phyloP scores from a whole-genome alignment of 768 basidiomycete genomes.

The Polyporus arcularius region DNA sequence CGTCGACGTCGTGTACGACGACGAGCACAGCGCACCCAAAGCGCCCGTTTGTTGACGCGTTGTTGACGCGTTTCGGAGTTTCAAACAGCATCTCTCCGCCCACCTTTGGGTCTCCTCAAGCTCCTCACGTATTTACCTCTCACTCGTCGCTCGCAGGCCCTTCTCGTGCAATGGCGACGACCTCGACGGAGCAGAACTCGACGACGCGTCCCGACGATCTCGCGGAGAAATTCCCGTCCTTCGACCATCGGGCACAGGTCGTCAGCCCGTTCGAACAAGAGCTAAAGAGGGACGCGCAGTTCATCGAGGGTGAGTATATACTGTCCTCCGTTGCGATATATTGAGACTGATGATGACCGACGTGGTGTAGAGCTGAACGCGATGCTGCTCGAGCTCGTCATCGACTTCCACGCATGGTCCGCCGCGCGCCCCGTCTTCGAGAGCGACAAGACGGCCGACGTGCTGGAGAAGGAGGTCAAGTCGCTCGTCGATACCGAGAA shows the following conservation, averaged over 20 bases:
- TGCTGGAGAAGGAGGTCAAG: constrained; percentile 32
- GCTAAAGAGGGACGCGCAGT: constrained; percentile 33
- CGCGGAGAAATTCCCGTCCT: constrained; percentile 28
- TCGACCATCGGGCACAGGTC: constrained; percentile 33
- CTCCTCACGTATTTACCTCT: background rate
- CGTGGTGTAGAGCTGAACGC: constrained; percentile 31
- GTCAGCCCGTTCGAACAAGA: constrained; percentile 39
- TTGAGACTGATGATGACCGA: background rate
- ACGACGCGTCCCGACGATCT: constrained; percentile 22
- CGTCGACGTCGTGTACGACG: too few species aligned
- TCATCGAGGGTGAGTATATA: constrained; percentile 37
- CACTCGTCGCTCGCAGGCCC: background rate
- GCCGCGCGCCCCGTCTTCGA: constrained; percentile 35
- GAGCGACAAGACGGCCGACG: constrained; percentile 29
- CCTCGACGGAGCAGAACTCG: background rate
- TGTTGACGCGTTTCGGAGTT: constrained; percentile 13
- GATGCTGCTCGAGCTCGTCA: constrained; percentile 35
- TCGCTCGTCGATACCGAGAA: constrained; percentile 30
- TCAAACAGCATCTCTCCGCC: background rate
- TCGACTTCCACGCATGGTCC: constrained; percentile 41
- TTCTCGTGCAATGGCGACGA: too few species aligned
- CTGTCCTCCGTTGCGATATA: background rate
- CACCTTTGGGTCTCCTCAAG: too few species aligned
- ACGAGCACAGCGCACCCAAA: background rate
- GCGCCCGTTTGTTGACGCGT: constrained; percentile 1